Conservation (phyloP, 2,329 filamentous ascomycete genomes). For the Stenocarpella maydis region DNA sequence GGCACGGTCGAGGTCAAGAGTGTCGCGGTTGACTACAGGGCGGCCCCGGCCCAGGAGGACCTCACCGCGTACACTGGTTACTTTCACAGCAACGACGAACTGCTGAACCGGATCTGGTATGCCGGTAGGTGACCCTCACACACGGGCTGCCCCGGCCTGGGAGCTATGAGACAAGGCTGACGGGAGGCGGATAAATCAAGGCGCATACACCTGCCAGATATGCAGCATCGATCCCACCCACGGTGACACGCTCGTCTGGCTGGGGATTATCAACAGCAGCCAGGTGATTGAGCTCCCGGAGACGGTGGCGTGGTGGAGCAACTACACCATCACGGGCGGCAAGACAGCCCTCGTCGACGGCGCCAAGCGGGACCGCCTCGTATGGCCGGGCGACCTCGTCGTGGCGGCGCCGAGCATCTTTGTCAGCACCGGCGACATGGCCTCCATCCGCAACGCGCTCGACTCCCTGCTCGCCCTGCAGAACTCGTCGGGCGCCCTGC, state of each 20-base stretch:
- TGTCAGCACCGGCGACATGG: conserved; percentile 62
- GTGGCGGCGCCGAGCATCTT: conserved; percentile 63
- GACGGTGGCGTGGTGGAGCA: conserved; percentile 33
- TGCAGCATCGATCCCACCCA: conserved; percentile 38
- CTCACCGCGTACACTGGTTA: conserved; percentile 61
- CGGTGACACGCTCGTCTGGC: conserved; percentile 25
- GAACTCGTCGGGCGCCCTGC: conserved; percentile 45
- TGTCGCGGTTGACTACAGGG: conserved; percentile 50
- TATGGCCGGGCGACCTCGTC: conserved; percentile 70
- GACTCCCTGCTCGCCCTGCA: conserved; percentile 57
- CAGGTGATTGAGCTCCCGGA: conserved; percentile 30
- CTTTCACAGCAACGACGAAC: conserved; percentile 57
- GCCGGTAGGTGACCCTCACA: conserved; percentile 53
- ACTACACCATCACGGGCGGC: conserved; percentile 44
- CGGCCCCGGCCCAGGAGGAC: conserved; percentile 51
- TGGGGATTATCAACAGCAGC: conserved; percentile 27
- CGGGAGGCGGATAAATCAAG: neutral
- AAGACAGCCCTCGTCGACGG: conserved; percentile 55
- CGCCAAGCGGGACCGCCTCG: conserved; percentile 65
- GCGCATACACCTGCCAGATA: conserved; percentile 9
- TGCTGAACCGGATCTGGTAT: conserved; percentile 65
- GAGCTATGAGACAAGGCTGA: neutral
- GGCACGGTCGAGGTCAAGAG: conserved; percentile 44
- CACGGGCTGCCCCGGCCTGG: conserved; percentile 47
- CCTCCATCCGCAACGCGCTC: conserved; percentile 58